Evolutionary conservation across 805 yeast genomes (phyloP).

Genomic region (Kuraishia ogatae): DNA sequence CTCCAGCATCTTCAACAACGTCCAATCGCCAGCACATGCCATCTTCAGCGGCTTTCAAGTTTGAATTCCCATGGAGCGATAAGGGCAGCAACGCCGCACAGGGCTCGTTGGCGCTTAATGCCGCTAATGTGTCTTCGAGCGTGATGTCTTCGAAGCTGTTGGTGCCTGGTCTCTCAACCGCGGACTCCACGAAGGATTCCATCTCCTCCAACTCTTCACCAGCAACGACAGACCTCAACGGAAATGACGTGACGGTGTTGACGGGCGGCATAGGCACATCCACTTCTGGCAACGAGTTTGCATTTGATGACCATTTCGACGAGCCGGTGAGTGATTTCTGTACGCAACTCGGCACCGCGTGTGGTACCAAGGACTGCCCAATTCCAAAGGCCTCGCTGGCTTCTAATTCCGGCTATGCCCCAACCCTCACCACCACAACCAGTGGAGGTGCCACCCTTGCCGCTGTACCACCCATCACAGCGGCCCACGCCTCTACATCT

Average conservation of each 20-base stretch:
- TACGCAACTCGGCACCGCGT: slow-evolving; percentile 64
- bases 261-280: not conserved
- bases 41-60: slow-evolving; percentile 24
- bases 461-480: slow-evolving; percentile 3
- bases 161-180: slow-evolving; percentile 1
- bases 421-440: not conserved
- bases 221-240: slow-evolving; percentile 1
- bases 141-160: not conserved
- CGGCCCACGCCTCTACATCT: no score
- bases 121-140: not conserved
- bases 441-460: slow-evolving; percentile 8
- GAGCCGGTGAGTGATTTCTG: slow-evolving; percentile 75
- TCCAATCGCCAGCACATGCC: not conserved
- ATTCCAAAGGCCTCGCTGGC: slow-evolving; percentile 34
- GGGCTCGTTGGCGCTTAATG: not conserved
- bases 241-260: not conserved
- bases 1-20: not conserved
- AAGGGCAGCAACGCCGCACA: slow-evolving; percentile 5
- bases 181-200: slow-evolving; percentile 2
- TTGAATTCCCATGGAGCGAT: slow-evolving; percentile 47
- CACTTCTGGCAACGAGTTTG: slow-evolving; percentile 16
- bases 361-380: slow-evolving; percentile 70
- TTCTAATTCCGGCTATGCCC: slow-evolving; percentile 1
- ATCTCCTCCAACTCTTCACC: slow-evolving; percentile 4
- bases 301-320: slow-evolving; percentile 40